phyloP scores from a whole-genome alignment of 2,329 filamentous ascomycete species.

The Claviceps citrina region DNA sequence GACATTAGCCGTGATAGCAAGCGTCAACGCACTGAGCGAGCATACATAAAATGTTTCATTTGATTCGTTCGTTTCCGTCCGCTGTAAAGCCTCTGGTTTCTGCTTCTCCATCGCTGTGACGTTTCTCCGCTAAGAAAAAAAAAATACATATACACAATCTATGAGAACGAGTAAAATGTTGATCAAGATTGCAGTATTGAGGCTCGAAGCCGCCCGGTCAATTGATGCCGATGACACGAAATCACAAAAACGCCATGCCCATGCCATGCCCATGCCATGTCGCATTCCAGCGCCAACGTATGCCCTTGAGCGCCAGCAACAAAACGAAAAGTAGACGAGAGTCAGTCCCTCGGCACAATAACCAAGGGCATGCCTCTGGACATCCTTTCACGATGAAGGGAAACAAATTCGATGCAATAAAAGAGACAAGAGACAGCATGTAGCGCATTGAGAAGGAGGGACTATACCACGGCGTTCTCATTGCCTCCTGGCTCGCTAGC shows the following conservation, averaged over 20 bases:
- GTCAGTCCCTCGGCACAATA: background rate
- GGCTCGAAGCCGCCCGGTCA: background rate
- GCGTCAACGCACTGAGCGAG: no score
- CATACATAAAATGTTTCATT: background rate
- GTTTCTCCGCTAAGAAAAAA: conserved; percentile 1
- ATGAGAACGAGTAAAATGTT: background rate
- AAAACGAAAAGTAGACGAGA: background rate
- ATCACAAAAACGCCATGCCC: background rate
- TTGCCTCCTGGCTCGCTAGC: background rate
- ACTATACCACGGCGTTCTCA: background rate
- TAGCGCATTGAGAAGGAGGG: background rate
- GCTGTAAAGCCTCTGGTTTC: background rate
- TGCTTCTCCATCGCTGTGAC: conserved; percentile 4
- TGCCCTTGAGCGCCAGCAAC: background rate
- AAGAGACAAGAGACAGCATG: background rate
- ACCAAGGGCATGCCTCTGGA: background rate
- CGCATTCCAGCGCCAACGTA: background rate
- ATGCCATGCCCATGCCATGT: background rate
- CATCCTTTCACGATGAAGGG: background rate
- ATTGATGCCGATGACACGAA: no score
- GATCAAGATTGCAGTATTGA: background rate
- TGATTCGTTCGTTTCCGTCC: background rate
- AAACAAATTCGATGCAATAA: background rate
- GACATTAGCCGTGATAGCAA: no score
- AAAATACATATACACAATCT: conserved; percentile 6